phyloP scores from a whole-genome alignment of 106 monocot species.

The Gastrodia elata region DNA sequence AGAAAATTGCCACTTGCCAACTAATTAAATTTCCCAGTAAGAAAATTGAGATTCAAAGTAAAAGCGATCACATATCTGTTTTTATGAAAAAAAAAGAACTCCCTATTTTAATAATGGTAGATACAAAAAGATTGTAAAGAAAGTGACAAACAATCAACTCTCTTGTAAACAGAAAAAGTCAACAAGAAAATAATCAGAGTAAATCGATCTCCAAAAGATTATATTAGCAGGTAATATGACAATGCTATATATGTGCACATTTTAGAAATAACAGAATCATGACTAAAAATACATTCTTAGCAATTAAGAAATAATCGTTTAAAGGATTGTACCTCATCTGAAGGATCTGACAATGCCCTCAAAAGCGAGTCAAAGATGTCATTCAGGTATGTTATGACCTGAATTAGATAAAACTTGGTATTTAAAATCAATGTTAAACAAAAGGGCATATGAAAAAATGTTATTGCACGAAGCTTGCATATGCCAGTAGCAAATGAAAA shows the following conservation, averaged over 20 bases:
- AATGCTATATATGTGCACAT: neutral
- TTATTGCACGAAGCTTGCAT: neutral
- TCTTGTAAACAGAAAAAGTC: neutral
- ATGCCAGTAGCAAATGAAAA: neutral
- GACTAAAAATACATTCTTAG: neutral
- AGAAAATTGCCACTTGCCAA: neutral
- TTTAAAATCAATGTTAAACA: neutral
- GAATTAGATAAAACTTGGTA: slow-evolving; percentile 11
- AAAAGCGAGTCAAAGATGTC: slow-evolving; percentile 86
- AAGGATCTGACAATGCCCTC: slow-evolving; percentile 84
- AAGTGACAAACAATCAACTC: neutral
- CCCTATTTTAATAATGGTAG: neutral
- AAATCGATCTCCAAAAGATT: neutral
- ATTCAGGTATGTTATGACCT: slow-evolving; percentile 79
- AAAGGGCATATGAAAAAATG: neutral
- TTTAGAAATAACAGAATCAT: neutral
- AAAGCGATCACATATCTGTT: neutral
- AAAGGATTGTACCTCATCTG: slow-evolving; percentile 64
- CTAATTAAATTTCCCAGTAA: neutral
- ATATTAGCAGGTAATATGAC: neutral
- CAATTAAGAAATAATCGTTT: neutral
- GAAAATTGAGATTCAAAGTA: neutral
- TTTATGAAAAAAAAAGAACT: neutral
- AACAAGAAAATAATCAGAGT: neutral
- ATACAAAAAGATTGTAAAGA: neutral